A percentile compares a stretch with the other conserved stretches of the same genome.
These are phyloP conservation scores for Penicillium rolfsii DNA, from an alignment of 2,329 filamentous ascomycete genomes.

Conservation along the genomic window DNA sequence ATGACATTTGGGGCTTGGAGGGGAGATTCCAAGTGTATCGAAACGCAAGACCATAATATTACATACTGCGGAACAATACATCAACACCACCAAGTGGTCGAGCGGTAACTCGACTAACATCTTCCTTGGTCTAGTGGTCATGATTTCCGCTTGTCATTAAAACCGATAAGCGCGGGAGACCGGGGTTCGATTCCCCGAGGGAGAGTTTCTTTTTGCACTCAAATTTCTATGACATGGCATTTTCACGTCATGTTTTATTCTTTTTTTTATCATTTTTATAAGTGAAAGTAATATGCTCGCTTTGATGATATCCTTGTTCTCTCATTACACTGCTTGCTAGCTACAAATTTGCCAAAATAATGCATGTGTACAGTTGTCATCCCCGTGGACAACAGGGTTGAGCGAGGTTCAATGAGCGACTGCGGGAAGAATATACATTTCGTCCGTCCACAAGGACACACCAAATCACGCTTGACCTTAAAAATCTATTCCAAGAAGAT, in stretches of 20 bases:
- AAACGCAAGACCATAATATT: no score
- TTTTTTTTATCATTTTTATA: constrained; percentile 26
- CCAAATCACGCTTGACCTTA: not conserved
- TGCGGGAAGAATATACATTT: constrained; percentile 11
- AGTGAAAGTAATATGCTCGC: no score
- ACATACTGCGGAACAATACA: not conserved
- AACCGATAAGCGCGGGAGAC: constrained; percentile 41
- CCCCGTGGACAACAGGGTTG: constrained; percentile 3
- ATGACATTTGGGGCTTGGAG: no score
- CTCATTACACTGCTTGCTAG: not conserved
- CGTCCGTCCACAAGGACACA: not conserved
- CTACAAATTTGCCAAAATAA: not conserved
- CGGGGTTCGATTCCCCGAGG: constrained; percentile 45
- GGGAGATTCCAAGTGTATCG: no score
- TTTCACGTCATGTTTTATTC: not conserved
- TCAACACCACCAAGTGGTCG: constrained; percentile 30
- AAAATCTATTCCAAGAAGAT: constrained; percentile 12
- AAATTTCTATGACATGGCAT: not conserved
- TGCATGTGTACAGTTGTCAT: constrained; percentile 3
- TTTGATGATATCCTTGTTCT: constrained; percentile 37
- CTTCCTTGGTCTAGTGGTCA: constrained; percentile 46
- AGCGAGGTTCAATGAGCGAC: constrained; percentile 4
- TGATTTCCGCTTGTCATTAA: constrained; percentile 46
- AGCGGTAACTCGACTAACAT: constrained; percentile 27
- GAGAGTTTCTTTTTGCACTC: constrained; percentile 36